A percentile compares a stretch with the other conserved stretches of the same genome.
These are phyloP conservation scores for Aspergillus incahuasiensis DNA, from an alignment of 495 filamentous ascomycete genomes.

Conservation along the genomic window DNA sequence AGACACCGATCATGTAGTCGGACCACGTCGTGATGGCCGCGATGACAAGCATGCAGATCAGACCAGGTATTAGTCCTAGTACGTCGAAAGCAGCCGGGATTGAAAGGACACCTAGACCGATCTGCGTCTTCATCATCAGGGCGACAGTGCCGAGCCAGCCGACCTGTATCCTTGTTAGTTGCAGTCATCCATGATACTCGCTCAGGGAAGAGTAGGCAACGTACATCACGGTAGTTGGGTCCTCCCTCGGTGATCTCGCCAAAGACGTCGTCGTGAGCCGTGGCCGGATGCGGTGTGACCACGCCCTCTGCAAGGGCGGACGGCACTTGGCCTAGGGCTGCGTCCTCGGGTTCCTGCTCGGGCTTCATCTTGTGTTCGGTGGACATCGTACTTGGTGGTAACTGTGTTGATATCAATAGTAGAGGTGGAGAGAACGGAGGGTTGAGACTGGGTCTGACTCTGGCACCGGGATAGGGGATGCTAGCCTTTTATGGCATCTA, in stretches of 20 bases:
- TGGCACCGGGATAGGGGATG: not conserved
- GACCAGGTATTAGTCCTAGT: constrained; percentile 53
- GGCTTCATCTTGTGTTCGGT: not conserved
- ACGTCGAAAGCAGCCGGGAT: constrained; percentile 57
- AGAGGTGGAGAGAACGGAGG: not conserved
- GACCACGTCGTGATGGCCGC: constrained; percentile 68
- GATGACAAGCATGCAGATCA: constrained; percentile 49
- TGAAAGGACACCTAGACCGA: constrained; percentile 59
- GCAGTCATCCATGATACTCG: not conserved
- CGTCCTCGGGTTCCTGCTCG: not conserved
- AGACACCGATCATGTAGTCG: constrained; percentile 65
- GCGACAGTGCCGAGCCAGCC: constrained; percentile 32
- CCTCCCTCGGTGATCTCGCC: constrained; percentile 15
- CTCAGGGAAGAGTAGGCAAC: not conserved
- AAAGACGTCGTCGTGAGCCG: constrained; percentile 14
- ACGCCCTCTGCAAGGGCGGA: not conserved
- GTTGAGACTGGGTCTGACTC: not conserved
- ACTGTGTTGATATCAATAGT: not conserved
- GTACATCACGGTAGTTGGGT: constrained; percentile 19
- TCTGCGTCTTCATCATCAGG: constrained; percentile 43
- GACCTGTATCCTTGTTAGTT: constrained; percentile 17
- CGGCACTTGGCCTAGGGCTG: not conserved
- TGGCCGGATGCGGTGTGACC: not conserved
- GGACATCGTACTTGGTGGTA: not conserved
- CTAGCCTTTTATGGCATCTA: constrained; percentile 1